phyloP scores from a whole-genome alignment of 169 alveolate species.

The Plasmodium ovale region DNA sequence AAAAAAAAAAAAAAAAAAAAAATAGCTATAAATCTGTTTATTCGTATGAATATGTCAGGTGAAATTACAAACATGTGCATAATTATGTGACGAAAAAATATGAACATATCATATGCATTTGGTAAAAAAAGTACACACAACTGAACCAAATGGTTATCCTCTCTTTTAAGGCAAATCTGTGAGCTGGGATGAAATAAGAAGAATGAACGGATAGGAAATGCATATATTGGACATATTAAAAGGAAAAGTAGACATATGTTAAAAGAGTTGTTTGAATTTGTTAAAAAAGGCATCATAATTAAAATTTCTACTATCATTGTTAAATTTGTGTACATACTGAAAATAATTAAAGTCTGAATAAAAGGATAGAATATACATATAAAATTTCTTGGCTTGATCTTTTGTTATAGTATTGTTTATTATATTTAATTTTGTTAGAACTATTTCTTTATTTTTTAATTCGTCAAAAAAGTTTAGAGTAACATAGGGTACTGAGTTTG shows the following conservation, averaged over 20 bases:
- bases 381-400: constrained; percentile 64
- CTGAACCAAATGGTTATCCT: no score
- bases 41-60: no score
- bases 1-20: constrained; percentile 17
- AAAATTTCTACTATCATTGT: constrained; percentile 71
- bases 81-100: background rate
- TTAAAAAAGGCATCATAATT: constrained; percentile 21
- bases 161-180: constrained; percentile 31
- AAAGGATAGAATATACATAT: constrained; percentile 45
- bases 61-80: no score
- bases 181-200: constrained; percentile 73
- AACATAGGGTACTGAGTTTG: constrained; percentile 54
- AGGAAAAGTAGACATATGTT: background rate
- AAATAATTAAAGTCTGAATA: constrained; percentile 64
- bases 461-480: constrained; percentile 70
- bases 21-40: constrained; percentile 4
- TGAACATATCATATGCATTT: background rate
- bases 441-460: constrained; percentile 54
- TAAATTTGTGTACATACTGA: constrained; percentile 50
- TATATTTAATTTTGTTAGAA: constrained; percentile 50
- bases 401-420: constrained; percentile 31
- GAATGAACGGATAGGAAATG: constrained; percentile 21
- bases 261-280: constrained; percentile 49
- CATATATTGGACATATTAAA: background rate
- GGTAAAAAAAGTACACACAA: no score